Percentiles rank a stretch among this genome's conserved stretches.
These are phyloP conservation scores for Bothriochloa decipiens DNA, from an alignment of 176 grass and related monocot species.

Conservation along the genomic window DNA sequence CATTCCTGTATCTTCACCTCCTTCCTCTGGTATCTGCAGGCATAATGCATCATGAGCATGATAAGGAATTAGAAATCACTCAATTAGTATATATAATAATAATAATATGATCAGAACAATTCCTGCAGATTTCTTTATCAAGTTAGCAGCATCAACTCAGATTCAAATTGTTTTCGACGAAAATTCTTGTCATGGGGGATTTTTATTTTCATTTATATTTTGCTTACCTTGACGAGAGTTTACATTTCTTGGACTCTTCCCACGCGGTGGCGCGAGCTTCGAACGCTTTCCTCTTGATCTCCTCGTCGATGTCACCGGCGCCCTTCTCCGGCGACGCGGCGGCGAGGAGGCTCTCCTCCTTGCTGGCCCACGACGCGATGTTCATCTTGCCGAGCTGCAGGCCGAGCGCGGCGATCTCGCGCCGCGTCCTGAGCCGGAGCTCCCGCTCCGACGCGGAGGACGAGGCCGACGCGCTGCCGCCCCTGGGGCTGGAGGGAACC, in stretches of 20 bases:
- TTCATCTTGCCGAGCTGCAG: slow-evolving; percentile 91
- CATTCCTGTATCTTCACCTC: slow-evolving; percentile 84
- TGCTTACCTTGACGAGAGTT: slow-evolving; percentile 55
- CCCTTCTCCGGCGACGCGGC: slow-evolving; percentile 34
- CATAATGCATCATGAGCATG: background rate
- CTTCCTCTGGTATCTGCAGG: slow-evolving; percentile 64
- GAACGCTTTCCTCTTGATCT: slow-evolving; percentile 41
- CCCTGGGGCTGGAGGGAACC: slow-evolving; percentile 60
- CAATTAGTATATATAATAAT: too few relatives aligned
- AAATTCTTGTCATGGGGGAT: background rate
- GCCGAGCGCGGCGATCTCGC: slow-evolving; percentile 86
- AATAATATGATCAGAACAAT: background rate
- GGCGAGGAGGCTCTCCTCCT: slow-evolving; percentile 47
- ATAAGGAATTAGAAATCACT: background rate
- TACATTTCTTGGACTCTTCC: slow-evolving; percentile 78
- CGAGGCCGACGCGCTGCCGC: background rate
- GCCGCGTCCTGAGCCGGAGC: slow-evolving; percentile 73
- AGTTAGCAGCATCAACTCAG: background rate
- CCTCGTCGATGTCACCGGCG: slow-evolving; percentile 19
- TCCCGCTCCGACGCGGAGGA: slow-evolving; percentile 67
- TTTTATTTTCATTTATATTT: background rate
- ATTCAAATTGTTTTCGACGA: background rate
- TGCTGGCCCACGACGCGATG: slow-evolving; percentile 96
- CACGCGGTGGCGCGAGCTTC: slow-evolving; percentile 74
- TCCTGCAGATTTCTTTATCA: too few relatives aligned